Base-by-base conservation (phyloP, 2,329 filamentous ascomycete genomes). In the Ophiostoma sp. region DNA sequence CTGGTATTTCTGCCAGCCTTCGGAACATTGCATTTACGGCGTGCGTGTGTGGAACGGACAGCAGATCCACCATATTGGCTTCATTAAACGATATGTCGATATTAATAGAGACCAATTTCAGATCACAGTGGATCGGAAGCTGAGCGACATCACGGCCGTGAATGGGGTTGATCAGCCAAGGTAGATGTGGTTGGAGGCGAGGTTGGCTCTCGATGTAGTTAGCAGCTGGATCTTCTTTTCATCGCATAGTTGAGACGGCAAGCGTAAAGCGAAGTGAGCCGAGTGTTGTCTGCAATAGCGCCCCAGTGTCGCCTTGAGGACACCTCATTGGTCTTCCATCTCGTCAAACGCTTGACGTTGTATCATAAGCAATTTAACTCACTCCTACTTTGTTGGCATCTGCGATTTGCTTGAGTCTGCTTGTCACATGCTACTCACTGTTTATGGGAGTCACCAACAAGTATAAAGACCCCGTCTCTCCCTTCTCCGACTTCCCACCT, bases 11-110 rank as follows among this genome's bases (percentile, higher is more conserved):
- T 27, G 27, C 27, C 27, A 27, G 27, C 27, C 27, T 27, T 27
- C 27, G 27, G 27, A 27, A 52, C 49, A 18, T 27, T 12, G 8
- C n/a, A 55, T 11, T 18, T 47, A 55, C 49, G 2, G n/a, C 12
- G 18, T 55, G 18, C n/a, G n/a, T 27, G 18, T 11, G 49, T 55
- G 49, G 49, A 55, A 55, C 16, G 27, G 18, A 55, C 49, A 55
- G 49, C 49, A 55, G n/a, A 55, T 55, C 49, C 49, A 55, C 49
- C 8, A 55, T 27, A 11, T 14, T 14, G 14, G 27, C 49, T 55
- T 55, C 27, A 55, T 55, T 18, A 55, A 60, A 40, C 14, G 55
- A 60, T 60, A 9, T 58, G n/a, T 40, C 36, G 55, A 60, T 60
- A 60, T 38, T 60, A 40, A 40, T 60, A 60, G 55, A 60, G 16